Base-by-base conservation (phyloP, 306 rosid species). In the Boehmeria nivea region DNA sequence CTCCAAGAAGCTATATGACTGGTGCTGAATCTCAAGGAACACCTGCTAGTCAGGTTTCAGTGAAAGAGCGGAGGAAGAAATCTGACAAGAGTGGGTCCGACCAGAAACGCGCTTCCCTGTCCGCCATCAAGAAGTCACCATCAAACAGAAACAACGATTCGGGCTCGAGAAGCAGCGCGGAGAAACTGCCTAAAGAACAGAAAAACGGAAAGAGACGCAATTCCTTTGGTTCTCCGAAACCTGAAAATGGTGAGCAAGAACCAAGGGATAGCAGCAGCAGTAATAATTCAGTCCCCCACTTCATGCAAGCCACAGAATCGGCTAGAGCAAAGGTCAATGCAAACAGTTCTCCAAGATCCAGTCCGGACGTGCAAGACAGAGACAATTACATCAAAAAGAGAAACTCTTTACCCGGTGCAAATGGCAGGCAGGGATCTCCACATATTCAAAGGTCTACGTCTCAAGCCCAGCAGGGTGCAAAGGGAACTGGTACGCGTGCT, bases 281-380 rank as follows among this genome's bases (percentile, higher is more conserved):
- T 69, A 85, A 78, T 22, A 76, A n/a, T 65, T 67, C 87, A 49
- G 27, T 87, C 65, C 99, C 99, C 20, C 96, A 34, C 67, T 93
- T 87, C 75, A 93, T 93, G 99, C 96, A 85, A 75, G 96, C 87
- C 39, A 93, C 99, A 15, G 79, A 93, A 76, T 93, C 96, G 27
- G 99, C 96, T 26, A 85, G 73, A 84, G 99, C 99, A 71, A 93
- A 93, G 83, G 23, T 81, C 15, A 76, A 62, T 45, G 82, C 89
- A 18, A 81, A 68, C 45, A 78, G 57, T 55, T 83, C 99, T 46
- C 95, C 99, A 43, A 79, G 86, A 72, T 87, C 99, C 43, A 93
- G 96, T 73, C 96, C 96, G 60, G 96, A 93, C 74, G 52, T 81
- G 64, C 84, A 87, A 48, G 96, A 91, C n/a, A 69, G 65, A 44